Evolutionary conservation across 257 asterid genomes (phyloP).

Genomic region (Przewalskia tangutica): DNA sequence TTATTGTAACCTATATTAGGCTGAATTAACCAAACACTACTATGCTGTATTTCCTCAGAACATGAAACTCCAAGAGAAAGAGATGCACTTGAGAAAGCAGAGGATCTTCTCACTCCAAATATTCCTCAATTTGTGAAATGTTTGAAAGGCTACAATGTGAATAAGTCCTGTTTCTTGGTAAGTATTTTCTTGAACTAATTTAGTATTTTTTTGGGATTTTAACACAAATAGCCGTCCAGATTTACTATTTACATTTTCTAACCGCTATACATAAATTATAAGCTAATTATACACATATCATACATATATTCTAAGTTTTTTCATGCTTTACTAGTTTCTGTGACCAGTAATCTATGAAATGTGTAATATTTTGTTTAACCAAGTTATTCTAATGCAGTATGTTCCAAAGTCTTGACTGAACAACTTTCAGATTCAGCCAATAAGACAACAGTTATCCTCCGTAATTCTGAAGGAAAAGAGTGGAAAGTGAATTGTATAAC

Average conservation of each 20-base stretch:
- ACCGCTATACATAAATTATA: too few relatives aligned
- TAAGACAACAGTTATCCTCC: background rate
- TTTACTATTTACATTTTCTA: too few relatives aligned
- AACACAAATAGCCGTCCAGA: too few relatives aligned
- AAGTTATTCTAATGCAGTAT: too few relatives aligned
- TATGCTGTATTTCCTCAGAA: background rate
- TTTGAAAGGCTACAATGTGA: constrained; percentile 8
- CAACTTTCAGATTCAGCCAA: background rate
- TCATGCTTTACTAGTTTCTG: background rate
- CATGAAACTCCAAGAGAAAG: background rate
- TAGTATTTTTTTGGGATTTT: too few relatives aligned
- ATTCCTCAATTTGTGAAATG: background rate
- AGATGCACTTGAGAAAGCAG: background rate
- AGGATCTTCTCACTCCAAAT: background rate
- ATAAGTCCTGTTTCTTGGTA: background rate
- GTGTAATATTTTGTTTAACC: background rate
- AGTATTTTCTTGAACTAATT: background rate
- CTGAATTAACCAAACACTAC: too few relatives aligned
- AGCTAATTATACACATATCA: too few relatives aligned
- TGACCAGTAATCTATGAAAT: background rate
- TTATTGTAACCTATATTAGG: background rate
- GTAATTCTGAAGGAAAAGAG: background rate
- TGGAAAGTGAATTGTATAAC: constrained; percentile 4
- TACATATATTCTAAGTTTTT: too few relatives aligned
- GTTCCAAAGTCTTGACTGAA: too few relatives aligned